Conservation (phyloP, 2,329 filamentous ascomycete genomes). For the Curvularia sp. region DNA sequence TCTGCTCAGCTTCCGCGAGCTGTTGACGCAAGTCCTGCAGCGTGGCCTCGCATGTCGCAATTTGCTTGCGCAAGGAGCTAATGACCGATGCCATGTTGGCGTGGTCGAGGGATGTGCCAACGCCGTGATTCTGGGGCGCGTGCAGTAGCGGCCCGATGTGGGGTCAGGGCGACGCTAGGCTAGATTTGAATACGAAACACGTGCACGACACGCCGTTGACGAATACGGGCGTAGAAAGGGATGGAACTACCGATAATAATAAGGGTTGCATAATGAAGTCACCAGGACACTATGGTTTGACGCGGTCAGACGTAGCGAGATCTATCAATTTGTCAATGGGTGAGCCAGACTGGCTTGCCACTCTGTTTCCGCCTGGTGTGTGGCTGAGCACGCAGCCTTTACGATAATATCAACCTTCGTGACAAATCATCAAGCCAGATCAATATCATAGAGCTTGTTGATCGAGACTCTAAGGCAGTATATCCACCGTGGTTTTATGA, state of each 20-base stretch:
- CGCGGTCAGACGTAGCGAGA: background rate
- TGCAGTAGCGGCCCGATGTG: conserved; percentile 14
- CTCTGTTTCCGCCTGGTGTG: background rate
- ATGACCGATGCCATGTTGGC: conserved; percentile 36
- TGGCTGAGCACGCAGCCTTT: background rate
- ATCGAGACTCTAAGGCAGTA: background rate
- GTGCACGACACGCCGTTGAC: background rate
- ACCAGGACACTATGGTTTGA: background rate
- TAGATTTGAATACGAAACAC: background rate
- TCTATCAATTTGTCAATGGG: background rate
- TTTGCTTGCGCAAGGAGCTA: conserved; percentile 52
- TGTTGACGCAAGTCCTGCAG: conserved; percentile 52
- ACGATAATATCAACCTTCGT: background rate
- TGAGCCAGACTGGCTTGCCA: background rate
- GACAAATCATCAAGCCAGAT: background rate
- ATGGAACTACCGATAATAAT: background rate
- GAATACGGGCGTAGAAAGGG: background rate
- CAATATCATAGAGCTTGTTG: background rate
- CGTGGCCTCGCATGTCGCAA: conserved; percentile 53
- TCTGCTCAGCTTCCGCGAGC: conserved; percentile 53
- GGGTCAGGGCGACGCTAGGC: conserved; percentile 1
- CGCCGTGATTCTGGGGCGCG: conserved; percentile 11
- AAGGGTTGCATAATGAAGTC: background rate
- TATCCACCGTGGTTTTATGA: background rate
- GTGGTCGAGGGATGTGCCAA: conserved; percentile 7